These are phyloP conservation scores for Microcyclospora tardicrescens DNA, from an alignment of 2,329 filamentous ascomycete species.

Conservation along the genomic window DNA sequence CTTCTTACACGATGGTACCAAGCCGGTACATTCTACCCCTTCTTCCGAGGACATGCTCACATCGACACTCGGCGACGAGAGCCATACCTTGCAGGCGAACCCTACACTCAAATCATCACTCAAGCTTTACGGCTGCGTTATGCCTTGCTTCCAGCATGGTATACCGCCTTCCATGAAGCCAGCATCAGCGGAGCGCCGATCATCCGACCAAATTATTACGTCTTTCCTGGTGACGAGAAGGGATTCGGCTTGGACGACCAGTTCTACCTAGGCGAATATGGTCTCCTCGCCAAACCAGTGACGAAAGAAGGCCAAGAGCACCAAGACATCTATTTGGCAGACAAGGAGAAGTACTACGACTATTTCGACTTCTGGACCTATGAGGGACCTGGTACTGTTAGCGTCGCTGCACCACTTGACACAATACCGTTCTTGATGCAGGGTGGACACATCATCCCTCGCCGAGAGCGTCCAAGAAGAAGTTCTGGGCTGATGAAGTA, in stretches of 20 bases:
- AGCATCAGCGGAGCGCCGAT: conserved; percentile 74
- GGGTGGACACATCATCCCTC: conserved; percentile 81
- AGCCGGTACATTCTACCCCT: conserved; percentile 90
- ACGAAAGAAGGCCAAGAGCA: conserved; percentile 61
- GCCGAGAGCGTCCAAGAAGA: conserved; percentile 75
- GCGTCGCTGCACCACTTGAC: conserved; percentile 65
- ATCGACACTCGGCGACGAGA: conserved; percentile 91
- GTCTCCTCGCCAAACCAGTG: conserved; percentile 84
- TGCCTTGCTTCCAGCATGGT: conserved; percentile 82
- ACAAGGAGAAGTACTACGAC: conserved; percentile 83
- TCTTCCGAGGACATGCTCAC: conserved; percentile 94
- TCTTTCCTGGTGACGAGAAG: conserved; percentile 70
- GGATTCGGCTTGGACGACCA: conserved; percentile 90
- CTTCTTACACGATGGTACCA: conserved; percentile 93
- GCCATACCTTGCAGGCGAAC: conserved; percentile 76
- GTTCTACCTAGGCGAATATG: conserved; percentile 77
- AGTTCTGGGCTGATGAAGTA: conserved; percentile 82
- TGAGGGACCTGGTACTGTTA: conserved; percentile 59
- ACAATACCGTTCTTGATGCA: conserved; percentile 85
- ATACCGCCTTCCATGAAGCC: conserved; percentile 90
- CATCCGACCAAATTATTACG: conserved; percentile 83
- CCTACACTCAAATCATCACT: conserved; percentile 75
- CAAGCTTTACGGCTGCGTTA: conserved; percentile 82
- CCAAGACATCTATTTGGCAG: conserved; percentile 74
- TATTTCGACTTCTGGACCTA: conserved; percentile 81